Conservation (phyloP, 208 protist species). For the Leishmania aethiopica region DNA sequence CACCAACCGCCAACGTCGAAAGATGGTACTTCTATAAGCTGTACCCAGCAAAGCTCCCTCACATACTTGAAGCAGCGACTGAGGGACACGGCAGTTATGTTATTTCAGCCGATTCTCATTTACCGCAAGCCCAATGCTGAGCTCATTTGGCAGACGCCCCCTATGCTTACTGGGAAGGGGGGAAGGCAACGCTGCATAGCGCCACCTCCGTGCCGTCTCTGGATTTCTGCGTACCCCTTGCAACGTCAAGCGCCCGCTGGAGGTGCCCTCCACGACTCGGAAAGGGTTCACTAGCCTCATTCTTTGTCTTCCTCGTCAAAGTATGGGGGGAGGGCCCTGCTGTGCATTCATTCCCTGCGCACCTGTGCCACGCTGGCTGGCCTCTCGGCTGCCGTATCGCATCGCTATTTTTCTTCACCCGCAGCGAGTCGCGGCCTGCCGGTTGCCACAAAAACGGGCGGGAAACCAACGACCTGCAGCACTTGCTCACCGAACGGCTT, state of each 20-base stretch:
- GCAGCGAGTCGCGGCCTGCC: not conserved
- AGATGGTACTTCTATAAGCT: too few relatives aligned
- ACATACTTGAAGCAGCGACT: too few relatives aligned
- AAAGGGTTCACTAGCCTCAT: not conserved
- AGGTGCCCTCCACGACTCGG: not conserved
- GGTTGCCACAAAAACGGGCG: not conserved
- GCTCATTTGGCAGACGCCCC: not conserved
- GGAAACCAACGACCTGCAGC: not conserved
- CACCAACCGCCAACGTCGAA: accelerated
- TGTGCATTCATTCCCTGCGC: not conserved
- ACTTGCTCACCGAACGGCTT: not conserved
- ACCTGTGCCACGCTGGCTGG: not conserved
- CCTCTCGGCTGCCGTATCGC: not conserved
- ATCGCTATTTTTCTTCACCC: not conserved
- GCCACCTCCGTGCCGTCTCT: not conserved
- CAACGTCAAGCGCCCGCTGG: not conserved
- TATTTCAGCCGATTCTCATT: too few relatives aligned
- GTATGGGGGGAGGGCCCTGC: not conserved
- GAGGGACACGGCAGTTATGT: too few relatives aligned
- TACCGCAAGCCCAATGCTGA: too few relatives aligned
- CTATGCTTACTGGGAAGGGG: not conserved
- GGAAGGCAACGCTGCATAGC: not conserved
- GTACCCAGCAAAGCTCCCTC: too few relatives aligned
- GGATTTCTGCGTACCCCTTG: not conserved
- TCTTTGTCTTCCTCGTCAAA: not conserved